Evolutionary conservation across 2,329 filamentous ascomycete genomes (phyloP), one percentile per base, ranked within the genome.

Genomic region (Penicillium aurantiogriseum): DNA sequence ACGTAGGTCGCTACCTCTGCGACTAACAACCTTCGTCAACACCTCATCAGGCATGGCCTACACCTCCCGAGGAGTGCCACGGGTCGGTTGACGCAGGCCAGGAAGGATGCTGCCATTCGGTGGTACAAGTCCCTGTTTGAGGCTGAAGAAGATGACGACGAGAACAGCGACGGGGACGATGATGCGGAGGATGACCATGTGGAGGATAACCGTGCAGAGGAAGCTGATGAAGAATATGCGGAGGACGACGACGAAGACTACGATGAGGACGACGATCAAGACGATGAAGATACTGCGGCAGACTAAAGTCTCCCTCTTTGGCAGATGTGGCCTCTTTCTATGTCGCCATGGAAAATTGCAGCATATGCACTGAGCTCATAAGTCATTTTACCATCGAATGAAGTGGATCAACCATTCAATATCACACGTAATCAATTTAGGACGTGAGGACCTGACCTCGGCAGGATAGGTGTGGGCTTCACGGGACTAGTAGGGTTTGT

Each of bases 161-260:
- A 46, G 15, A 9, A 43, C 11, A 13, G 31, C n/a, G n/a, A 3
- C 9, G 11, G 10, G 3, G 8, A 43, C 2, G 5, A 17, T 5
- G 40, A 17, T 4, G 40, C 17, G 8, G 23, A 43, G 2, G 23
- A 8, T 8, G 7, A 42, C 13, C 5, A 33, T 33, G 31, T 2
- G 0, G 21, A 4, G 4, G 13, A 17, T 0, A 11, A 13, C 4
- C 3, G 13, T 8, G 27, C 3, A 4, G n/a, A 31, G 13, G 6
- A 45, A 2, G n/a, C 9, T 1, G 27, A 45, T 4, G n/a, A 19
- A 13, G 21, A 42, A 4, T 17, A 25, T 10, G 27, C 2, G 9
- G 7, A 8, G 21, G 39, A 42, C 3, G 11, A 43, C 4, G 23
- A n/a, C 15, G 40, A 43, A 4, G 43, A 21, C 11, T 6, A 31